These are phyloP conservation scores for Cyberlindnera samutprakarnensis DNA, from an alignment of 805 yeast genomes.

Conservation along the genomic window DNA sequence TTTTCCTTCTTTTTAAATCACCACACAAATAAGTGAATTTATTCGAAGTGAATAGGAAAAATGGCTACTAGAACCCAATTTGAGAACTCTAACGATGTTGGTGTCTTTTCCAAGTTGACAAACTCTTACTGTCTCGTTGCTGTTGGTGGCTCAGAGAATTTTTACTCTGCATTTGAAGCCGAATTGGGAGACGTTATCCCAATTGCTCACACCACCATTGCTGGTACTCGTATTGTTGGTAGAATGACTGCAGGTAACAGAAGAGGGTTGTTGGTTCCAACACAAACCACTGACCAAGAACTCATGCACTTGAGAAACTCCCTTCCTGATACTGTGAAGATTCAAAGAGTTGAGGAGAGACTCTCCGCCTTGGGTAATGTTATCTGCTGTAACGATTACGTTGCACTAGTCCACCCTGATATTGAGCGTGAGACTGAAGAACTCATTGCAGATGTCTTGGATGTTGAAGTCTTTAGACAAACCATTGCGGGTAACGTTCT, in stretches of 20 bases:
- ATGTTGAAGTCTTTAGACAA: slow-evolving; percentile 98
- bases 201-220: slow-evolving; percentile 93
- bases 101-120: slow-evolving; percentile 91
- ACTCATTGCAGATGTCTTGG: slow-evolving; percentile 93
- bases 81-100: slow-evolving; percentile 85
- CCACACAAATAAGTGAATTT: background rate
- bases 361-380: slow-evolving; percentile 96
- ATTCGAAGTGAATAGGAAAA: background rate
- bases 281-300: slow-evolving; percentile 97
- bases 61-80: slow-evolving; percentile 74
- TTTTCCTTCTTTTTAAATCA: background rate
- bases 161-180: slow-evolving; percentile 93
- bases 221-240: slow-evolving; percentile 97
- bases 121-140: slow-evolving; percentile 95
- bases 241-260: slow-evolving; percentile 98
- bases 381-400: slow-evolving; percentile 97
- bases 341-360: slow-evolving; percentile 97
- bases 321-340: slow-evolving; percentile 89
- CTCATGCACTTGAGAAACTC: slow-evolving; percentile 95
- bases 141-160: slow-evolving; percentile 88
- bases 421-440: slow-evolving; percentile 99
- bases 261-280: slow-evolving; percentile 93
- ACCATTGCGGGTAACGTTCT: slow-evolving; percentile 97
- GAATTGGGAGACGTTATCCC: slow-evolving; percentile 96
- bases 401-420: slow-evolving; percentile 98